Base-by-base conservation (phyloP, 2,329 filamentous ascomycete species). In the Stachybotrys elegans region DNA sequence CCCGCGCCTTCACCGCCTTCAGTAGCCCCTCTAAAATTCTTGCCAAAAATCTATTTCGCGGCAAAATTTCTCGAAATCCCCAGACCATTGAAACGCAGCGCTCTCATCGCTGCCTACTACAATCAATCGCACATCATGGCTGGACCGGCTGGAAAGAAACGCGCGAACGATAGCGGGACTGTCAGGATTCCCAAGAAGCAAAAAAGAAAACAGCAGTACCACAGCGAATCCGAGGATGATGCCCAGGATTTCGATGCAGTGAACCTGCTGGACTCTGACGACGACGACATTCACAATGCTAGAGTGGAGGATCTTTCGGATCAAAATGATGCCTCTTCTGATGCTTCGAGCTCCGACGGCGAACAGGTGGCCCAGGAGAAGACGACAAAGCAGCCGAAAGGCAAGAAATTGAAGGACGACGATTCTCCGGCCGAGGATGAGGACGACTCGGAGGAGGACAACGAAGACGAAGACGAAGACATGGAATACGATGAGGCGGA, bases 241-340 rank as follows among this genome's bases (percentile, higher is more conserved):
- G 61, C 63, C 22, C 57, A 70, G 40, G 65, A 67, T 42, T 77
- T 78, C 56, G 61, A 70, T 22, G 69, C 75, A 3, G 72, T 78
- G 48, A 70, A 78, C 51, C 64, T 80, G 14, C 66, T 78, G 40
- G 76, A 79, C 56, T 79, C 75, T 5, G 76, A 81, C 52, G 76
- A 81, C 52, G 76, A 79, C 44, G 75, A 79, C 43, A 68, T 80
- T 42, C 70, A 77, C 53, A 73, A 78, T 51, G 71, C 71, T 34
- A 58, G 61, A 6, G 73, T 71, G 16, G 76, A 81, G 47, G 74
- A 79, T 34, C 66, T 70, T 34, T 67, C 31, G 31, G 31, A 8
- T 7, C n/a, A n/a, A n/a, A 17, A 9, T 8, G 31, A 34, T 17
- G 11, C 31, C 8, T 34, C 11, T 7, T 34, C 25, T 11, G 31